Evolutionary conservation across 345 rosid species (phyloP).

Genomic region (Boechera stricta): DNA sequence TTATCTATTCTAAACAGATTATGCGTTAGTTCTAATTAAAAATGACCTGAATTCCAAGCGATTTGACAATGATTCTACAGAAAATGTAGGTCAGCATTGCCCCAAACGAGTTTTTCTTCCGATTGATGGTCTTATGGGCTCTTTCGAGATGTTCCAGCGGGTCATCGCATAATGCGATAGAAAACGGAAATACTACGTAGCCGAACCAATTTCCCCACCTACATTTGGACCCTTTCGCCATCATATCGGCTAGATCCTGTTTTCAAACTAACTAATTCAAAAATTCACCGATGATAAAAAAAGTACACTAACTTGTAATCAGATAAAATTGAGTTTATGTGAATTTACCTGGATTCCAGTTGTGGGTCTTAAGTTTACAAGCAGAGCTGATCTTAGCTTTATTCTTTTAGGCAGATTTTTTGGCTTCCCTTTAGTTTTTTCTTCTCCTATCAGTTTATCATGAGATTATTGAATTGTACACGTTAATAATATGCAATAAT

Average conservation of each 20-base stretch:
- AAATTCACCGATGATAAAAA: neutral
- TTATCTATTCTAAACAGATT: too few relatives aligned
- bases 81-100: constrained; percentile 36
- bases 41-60: constrained; percentile 49
- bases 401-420: constrained; percentile 35
- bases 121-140: constrained; percentile 48
- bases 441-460: constrained; percentile 4
- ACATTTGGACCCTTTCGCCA: constrained; percentile 46
- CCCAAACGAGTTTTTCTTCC: constrained; percentile 57
- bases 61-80: constrained; percentile 32
- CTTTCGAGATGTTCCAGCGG: constrained; percentile 52
- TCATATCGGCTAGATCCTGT: constrained; percentile 55
- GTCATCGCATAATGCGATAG: constrained; percentile 42
- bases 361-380: constrained; percentile 54
- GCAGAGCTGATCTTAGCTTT: constrained; percentile 50
- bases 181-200: constrained; percentile 51
- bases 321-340: neutral
- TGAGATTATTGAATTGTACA: neutral
- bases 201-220: constrained; percentile 62
- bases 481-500: constrained; percentile 32
- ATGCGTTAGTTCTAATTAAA: neutral
- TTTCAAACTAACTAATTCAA: neutral
- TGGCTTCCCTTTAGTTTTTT: constrained; percentile 15
- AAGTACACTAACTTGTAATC: neutral
- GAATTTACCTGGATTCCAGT: constrained; percentile 53